Evolutionary conservation across 441 rosid species (phyloP).

Genomic region (Adansonia grandidieri): DNA sequence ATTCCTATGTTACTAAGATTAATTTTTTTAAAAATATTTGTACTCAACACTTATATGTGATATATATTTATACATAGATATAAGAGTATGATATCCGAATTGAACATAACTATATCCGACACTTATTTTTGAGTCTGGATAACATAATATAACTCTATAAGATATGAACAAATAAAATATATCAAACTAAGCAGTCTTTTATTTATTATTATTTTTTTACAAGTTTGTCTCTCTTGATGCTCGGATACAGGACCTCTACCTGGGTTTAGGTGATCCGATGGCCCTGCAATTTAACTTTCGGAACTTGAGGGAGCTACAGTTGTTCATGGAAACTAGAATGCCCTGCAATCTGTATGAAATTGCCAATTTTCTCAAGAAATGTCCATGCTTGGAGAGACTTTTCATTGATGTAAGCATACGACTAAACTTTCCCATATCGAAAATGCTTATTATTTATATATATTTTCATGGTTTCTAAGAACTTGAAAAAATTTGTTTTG

Average conservation of each 20-base stretch:
- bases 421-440: neutral
- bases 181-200: no score
- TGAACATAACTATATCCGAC: no score
- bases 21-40: no score
- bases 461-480: neutral
- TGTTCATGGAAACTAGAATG: slow-evolving; percentile 13
- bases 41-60: no score
- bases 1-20: no score
- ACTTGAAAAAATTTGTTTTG: neutral
- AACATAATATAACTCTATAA: no score
- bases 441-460: neutral
- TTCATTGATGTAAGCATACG: slow-evolving; percentile 26
- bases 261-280: neutral
- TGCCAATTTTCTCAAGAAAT: no score
- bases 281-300: neutral
- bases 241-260: neutral
- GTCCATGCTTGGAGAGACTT: neutral
- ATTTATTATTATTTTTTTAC: neutral
- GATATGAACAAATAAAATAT: no score
- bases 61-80: no score
- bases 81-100: no score
- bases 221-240: neutral
- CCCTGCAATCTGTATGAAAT: no score
- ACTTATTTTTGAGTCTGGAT: no score
- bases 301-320: slow-evolving; percentile 23